Evolutionary conservation across 116 monocot species (phyloP).

Genomic region (Papilionanthe hybrid): DNA sequence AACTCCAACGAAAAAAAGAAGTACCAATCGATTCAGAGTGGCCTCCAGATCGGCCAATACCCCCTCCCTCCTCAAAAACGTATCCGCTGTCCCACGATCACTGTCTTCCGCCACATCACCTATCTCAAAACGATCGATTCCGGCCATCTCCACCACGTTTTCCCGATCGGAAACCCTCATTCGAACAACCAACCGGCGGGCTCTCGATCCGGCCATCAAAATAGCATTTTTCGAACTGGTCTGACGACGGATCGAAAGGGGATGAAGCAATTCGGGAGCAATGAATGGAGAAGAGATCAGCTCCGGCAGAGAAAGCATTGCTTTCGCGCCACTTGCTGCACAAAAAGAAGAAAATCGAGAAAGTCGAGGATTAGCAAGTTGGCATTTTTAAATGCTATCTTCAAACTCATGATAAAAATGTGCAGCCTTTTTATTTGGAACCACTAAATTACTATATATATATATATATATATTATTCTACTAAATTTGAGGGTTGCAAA

Average conservation of each 20-base stretch:
- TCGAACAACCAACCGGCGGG: neutral
- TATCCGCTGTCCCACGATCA: conserved; percentile 12
- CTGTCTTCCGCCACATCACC: neutral
- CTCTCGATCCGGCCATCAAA: conserved; percentile 7
- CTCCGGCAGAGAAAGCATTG: neutral
- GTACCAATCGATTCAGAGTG: conserved; percentile 28
- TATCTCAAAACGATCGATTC: conserved; percentile 7
- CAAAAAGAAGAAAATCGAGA: no score
- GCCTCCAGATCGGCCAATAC: conserved; percentile 14
- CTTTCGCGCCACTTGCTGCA: neutral
- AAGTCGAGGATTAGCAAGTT: no score
- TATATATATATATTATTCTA: no score
- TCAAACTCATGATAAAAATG: no score
- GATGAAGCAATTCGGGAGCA: neutral
- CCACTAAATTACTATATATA: no score
- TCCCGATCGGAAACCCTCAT: neutral
- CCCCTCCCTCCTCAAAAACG: conserved; percentile 7
- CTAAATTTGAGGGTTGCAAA: no score
- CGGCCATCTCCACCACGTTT: conserved; percentile 17
- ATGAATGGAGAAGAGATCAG: neutral
- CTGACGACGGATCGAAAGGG: neutral
- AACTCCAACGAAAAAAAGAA: neutral
- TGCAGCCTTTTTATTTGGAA: no score
- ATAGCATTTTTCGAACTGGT: neutral
- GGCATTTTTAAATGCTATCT: no score